phyloP scores from a whole-genome alignment of 2,329 filamentous ascomycete species.

The Claviceps pazoutovae region DNA sequence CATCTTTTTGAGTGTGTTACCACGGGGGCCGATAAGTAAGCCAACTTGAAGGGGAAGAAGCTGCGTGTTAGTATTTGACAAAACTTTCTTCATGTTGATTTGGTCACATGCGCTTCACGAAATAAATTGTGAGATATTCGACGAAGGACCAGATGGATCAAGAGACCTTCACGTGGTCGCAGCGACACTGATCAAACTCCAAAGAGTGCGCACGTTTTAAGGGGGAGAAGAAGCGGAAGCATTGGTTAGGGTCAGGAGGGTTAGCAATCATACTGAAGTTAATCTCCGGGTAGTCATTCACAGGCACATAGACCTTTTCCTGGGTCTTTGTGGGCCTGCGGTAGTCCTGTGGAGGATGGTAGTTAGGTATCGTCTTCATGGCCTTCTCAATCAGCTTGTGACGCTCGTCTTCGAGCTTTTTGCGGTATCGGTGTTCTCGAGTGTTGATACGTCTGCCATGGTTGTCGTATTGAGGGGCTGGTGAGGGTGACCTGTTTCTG shows the following conservation, averaged over 20 bases:
- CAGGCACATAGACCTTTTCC: slow-evolving; percentile 99
- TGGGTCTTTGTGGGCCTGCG: slow-evolving; percentile 98
- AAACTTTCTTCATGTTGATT: slow-evolving; percentile 4
- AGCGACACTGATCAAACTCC: slow-evolving; percentile 32
- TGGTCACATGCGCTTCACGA: slow-evolving; percentile 16
- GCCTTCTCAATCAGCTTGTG: slow-evolving; percentile 98
- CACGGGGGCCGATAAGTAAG: slow-evolving; percentile 99
- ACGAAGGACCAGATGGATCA: slow-evolving; percentile 20
- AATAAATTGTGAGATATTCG: slow-evolving; percentile 9
- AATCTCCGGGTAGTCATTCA: slow-evolving; percentile 99
- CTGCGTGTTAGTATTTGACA: slow-evolving; percentile 76
- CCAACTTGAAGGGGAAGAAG: slow-evolving; percentile 84
- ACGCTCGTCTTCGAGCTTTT: slow-evolving; percentile 93
- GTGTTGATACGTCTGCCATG: slow-evolving; percentile 99
- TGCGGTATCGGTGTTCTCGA: slow-evolving; percentile 94
- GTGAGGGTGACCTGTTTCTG: slow-evolving; percentile 69
- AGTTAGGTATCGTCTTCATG: slow-evolving; percentile 99
- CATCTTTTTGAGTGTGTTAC: slow-evolving; percentile 99
- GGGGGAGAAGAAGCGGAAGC: slow-evolving; percentile 21
- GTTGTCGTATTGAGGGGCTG: slow-evolving; percentile 95
- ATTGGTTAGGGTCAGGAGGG: slow-evolving; percentile 67
- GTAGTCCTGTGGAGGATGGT: slow-evolving; percentile 96
- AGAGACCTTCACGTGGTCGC: slow-evolving; percentile 16
- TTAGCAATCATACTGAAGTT: slow-evolving; percentile 99
- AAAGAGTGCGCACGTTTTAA: slow-evolving; percentile 14